Evolutionary conservation across 1,284 basidiomycete species (phyloP).

Genomic region (Omphalotus olearius): DNA sequence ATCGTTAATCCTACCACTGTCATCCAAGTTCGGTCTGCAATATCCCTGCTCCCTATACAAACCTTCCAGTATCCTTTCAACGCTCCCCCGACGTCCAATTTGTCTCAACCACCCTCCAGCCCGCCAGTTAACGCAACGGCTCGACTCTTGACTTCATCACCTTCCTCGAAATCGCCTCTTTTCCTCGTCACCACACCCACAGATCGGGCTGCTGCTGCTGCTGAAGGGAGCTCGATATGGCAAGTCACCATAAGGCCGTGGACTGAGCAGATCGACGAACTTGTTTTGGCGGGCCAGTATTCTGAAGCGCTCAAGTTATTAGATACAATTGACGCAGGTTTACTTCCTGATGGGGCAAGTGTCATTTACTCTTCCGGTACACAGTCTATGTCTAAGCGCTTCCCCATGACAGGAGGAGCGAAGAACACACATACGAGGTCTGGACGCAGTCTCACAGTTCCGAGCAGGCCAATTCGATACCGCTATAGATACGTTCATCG

Average conservation of each 20-base stretch:
- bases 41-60: slow-evolving; percentile 66
- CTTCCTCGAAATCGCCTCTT: slow-evolving; percentile 51
- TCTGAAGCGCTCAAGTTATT: slow-evolving; percentile 80
- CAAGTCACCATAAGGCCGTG: slow-evolving; percentile 69
- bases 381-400: not conserved
- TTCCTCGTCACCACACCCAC: slow-evolving; percentile 72
- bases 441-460: slow-evolving; percentile 79
- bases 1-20: slow-evolving; percentile 48
- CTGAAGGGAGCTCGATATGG: slow-evolving; percentile 79
- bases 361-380: not conserved
- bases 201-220: slow-evolving; percentile 57
- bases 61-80: slow-evolving; percentile 63
- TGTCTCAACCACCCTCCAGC: slow-evolving; percentile 23
- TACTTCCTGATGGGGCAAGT: slow-evolving; percentile 65
- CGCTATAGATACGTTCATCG: slow-evolving; percentile 86
- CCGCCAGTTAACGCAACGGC: slow-evolving; percentile 42
- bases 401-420: slow-evolving; percentile 41
- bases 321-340: slow-evolving; percentile 61
- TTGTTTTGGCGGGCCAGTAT: slow-evolving; percentile 72
- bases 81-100: slow-evolving; percentile 21
- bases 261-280: slow-evolving; percentile 82
- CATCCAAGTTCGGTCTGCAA: slow-evolving; percentile 76
- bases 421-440: slow-evolving; percentile 54
- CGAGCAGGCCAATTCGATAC: slow-evolving; percentile 61
- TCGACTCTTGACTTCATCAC: slow-evolving; percentile 54